Evolutionary conservation across 1,284 basidiomycete genomes (phyloP), one percentile per base, ranked within the genome.

Genomic region (Rhodotorula glutinis): DNA sequence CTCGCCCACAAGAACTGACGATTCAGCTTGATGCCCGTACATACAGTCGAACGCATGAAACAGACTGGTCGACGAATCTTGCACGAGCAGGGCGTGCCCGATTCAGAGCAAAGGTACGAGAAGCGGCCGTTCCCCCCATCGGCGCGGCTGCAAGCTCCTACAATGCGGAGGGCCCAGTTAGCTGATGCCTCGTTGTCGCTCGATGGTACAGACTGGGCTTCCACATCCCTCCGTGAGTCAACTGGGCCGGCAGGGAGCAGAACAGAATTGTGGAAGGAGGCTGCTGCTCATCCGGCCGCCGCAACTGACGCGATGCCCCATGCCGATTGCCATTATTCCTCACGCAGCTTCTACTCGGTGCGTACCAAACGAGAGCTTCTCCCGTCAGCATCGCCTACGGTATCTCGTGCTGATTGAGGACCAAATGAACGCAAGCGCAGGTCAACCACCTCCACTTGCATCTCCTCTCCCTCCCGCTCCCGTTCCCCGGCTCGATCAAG

Each of bases 381-480:
- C n/a, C n/a, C n/a, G n/a, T n/a, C n/a, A n/a, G n/a, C n/a, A n/a
- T n/a, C n/a, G n/a, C n/a, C n/a, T n/a, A n/a, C n/a, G n/a, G n/a
- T n/a, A n/a, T n/a, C n/a, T n/a, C n/a, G n/a, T n/a, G n/a, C n/a
- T n/a, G n/a, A n/a, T n/a, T n/a, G n/a, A n/a, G n/a, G n/a, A n/a
- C n/a, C n/a, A n/a, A n/a, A n/a, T n/a, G 33, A 5, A 5, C 33
- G 33, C 11, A 38, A 5, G 33, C 33, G 30, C 62, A 71, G 69
- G 69, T 71, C 55, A 71, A 71, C 43, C 70, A 72, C 52, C 70
- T 72, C 10, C 70, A 72, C 52, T 62, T 72, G 27, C 70, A 72
- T 46, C 65, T 72, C 49, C 62, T 72, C 41, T 69, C 70, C 7
- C 54, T 62, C 23, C 70, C 70, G 2, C 53, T 72, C 5, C 67